Base-by-base conservation (phyloP, 73 alveolate species). In the Paramecium biaurelia region DNA sequence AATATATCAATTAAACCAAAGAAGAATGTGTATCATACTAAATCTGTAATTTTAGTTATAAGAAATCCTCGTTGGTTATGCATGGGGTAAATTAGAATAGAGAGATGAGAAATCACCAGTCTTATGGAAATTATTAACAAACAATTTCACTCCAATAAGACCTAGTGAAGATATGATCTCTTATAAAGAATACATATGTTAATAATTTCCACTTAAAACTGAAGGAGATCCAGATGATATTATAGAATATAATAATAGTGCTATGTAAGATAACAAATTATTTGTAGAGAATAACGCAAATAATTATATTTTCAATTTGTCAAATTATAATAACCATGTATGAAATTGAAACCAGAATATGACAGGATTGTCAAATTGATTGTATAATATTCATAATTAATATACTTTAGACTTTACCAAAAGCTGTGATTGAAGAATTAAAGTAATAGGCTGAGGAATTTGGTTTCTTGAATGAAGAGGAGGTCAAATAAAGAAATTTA, bases 11-110 rank as follows among this genome's bases (percentile, higher is more conserved):
- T 38, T 70, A 92, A 53, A 47, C 96, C 24, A 74, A 94, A 58
- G 95, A 90, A 20, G 85, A 85, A 57, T 70, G 93, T 70, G 95
- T 94, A 63, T 89, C 24, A 70, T 23, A 70, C 2, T 7, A n/a
- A 20, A 15, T 70, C 53, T 38, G 20, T 24, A n/a, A 24, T 67
- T 21, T 32, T 95, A 93, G 98, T 45, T 94, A 59, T 76, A 93
- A 70, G 93, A 86, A 59, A 95, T 96, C 1, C 42, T 96, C 1
- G 92, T 95, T 7, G 79, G 92, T 30, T 68, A 89, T 70, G 94
- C 95, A 59, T 96, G 99, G 99, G 99, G 99, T 32, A 90, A 76
- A 35, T 92, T 94, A 92, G 96, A 92, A 35, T 96, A 93, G 37
- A 95, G 93, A 59, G 98, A 96, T 85, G 95, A 93, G 23, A 93